Conservation (phyloP, 2,329 filamentous ascomycete genomes). For the Nemania abortiva region DNA sequence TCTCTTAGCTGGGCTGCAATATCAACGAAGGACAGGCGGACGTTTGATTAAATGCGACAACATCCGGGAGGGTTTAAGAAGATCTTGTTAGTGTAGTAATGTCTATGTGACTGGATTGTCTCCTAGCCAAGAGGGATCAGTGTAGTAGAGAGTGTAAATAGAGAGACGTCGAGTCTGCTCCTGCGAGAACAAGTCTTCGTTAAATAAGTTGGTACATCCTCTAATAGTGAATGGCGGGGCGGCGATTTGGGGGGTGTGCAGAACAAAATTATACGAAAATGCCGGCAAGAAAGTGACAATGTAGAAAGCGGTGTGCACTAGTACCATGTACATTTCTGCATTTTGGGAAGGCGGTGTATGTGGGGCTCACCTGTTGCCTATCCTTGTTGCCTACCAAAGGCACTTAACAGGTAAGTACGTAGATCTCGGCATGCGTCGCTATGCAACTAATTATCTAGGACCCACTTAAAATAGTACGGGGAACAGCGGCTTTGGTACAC, state of each 20-base stretch:
- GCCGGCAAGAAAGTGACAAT: constrained; percentile 37
- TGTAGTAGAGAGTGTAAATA: neutral
- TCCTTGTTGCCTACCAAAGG: neutral
- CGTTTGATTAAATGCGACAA: neutral
- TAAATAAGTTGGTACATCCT: neutral
- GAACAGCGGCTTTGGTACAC: neutral
- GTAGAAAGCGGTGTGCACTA: constrained; percentile 31
- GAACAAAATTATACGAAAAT: constrained; percentile 27
- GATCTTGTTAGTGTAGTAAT: neutral
- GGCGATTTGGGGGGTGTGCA: neutral
- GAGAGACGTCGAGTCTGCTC: neutral
- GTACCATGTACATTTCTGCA: neutral
- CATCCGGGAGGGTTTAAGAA: neutral
- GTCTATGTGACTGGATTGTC: neutral
- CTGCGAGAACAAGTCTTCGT: neutral
- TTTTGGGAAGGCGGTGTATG: constrained; percentile 27
- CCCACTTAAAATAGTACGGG: neutral
- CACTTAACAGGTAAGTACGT: neutral
- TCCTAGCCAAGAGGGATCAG: neutral
- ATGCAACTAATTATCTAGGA: no score
- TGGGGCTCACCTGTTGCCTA: constrained; percentile 6
- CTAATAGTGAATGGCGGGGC: constrained; percentile 29
- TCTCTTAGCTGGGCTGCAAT: neutral
- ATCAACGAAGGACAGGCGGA: neutral
- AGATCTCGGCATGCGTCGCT: neutral